Conservation (phyloP, 1,139 yeast species). For the Nakaseomyces uthaithaninus region DNA sequence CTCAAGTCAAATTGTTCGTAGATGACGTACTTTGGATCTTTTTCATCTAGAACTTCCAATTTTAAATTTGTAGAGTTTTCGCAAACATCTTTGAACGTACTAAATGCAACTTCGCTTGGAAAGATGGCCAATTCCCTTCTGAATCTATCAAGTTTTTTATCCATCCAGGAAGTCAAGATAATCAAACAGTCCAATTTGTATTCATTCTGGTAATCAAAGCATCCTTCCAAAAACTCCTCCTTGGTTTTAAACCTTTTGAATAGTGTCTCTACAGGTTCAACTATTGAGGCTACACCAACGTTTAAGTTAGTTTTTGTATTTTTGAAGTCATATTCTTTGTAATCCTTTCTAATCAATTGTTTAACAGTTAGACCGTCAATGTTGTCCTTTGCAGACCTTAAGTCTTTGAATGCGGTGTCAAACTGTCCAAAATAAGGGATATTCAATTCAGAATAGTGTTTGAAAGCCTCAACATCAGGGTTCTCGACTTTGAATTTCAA, state of each 20-base stretch:
- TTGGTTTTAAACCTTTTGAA: slow-evolving; percentile 29
- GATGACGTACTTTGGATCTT: slow-evolving; percentile 5
- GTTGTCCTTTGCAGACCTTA: slow-evolving; percentile 54
- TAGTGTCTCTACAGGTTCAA: slow-evolving; percentile 57
- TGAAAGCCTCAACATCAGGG: slow-evolving; percentile 44
- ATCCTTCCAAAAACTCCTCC: slow-evolving; percentile 36
- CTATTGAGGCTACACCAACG: slow-evolving; percentile 73
- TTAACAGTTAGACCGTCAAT: slow-evolving; percentile 47
- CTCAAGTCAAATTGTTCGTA: slow-evolving; percentile 5
- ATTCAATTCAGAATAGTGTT: slow-evolving; percentile 15
- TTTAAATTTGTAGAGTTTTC: slow-evolving; percentile 30
- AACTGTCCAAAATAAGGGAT: slow-evolving; percentile 1
- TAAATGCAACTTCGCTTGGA: slow-evolving; percentile 18
- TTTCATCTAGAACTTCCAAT: slow-evolving; percentile 22
- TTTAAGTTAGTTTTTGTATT: slow-evolving; percentile 24
- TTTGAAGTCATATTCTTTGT: slow-evolving; percentile 57
- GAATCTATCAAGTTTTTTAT: slow-evolving; percentile 37
- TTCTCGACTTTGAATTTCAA: slow-evolving; percentile 50
- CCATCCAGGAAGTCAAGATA: slow-evolving; percentile 54
- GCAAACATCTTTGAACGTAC: slow-evolving; percentile 25
- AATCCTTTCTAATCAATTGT: slow-evolving; percentile 73
- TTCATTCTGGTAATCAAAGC: slow-evolving; percentile 34
- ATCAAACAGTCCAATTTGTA: slow-evolving; percentile 46
- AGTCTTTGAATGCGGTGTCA: slow-evolving; percentile 29
- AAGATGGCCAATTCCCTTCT: slow-evolving; percentile 49